phyloP scores from a whole-genome alignment of 768 basidiomycete genomes.

The Russula earlei region DNA sequence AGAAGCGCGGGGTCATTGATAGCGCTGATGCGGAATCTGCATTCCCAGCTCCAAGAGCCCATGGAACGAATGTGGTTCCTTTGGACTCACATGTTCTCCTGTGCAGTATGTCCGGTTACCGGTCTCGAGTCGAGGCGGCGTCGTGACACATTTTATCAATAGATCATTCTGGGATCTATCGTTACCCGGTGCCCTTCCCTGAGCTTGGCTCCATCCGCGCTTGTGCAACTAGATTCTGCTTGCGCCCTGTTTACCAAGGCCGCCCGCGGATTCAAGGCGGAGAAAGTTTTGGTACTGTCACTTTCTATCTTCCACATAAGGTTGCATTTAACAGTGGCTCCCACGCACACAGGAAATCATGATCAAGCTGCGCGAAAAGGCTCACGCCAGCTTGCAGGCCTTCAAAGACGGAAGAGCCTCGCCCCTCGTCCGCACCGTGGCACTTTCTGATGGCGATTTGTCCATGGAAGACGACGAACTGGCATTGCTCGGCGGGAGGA shows the following conservation, averaged over 20 bases:
- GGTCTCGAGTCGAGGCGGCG: not conserved
- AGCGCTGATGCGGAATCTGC: conserved; percentile 51
- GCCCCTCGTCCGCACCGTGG: conserved; percentile 31
- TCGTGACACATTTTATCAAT: not conserved
- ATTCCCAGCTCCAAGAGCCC: conserved; percentile 55
- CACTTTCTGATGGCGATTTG: conserved; percentile 32
- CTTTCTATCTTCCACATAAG: not conserved
- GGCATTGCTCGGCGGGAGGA: conserved; percentile 51
- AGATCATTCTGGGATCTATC: conserved; percentile 68
- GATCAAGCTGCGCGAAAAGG: conserved; percentile 53
- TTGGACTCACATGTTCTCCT: conserved; percentile 65
- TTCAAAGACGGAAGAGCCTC: conserved; percentile 49
- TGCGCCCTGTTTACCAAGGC: conserved; percentile 67
- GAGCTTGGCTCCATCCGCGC: conserved; percentile 66
- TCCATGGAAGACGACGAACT: conserved; percentile 54
- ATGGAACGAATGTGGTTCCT: conserved; percentile 66
- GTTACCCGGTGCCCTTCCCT: conserved; percentile 73
- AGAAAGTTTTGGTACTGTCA: conserved; percentile 48
- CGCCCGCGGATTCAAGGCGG: conserved; percentile 54
- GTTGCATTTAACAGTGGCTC: not conserved
- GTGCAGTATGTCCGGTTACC: conserved; percentile 39
- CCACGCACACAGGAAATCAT: conserved; percentile 45
- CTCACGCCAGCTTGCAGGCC: conserved; percentile 54
- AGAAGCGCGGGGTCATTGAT: conserved; percentile 59
- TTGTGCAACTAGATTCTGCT: conserved; percentile 64